A percentile compares a stretch with the other conserved stretches of the same genome.
These are phyloP conservation scores for Colletotrichum euphorbiae DNA, from an alignment of 2,329 filamentous ascomycete genomes.

Conservation along the genomic window DNA sequence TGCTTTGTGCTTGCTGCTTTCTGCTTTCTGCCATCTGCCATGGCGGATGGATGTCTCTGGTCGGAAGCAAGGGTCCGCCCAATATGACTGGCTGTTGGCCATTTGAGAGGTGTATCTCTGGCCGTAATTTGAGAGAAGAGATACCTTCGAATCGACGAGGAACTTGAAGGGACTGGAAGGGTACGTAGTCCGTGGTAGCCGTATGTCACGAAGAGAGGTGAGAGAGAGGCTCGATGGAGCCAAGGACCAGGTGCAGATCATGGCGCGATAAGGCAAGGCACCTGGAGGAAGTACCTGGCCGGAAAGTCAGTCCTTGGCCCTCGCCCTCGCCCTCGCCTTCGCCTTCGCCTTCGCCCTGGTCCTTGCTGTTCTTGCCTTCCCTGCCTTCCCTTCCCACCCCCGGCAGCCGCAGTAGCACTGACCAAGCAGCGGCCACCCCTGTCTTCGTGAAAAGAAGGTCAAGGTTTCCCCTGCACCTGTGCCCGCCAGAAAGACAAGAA, in stretches of 20 bases:
- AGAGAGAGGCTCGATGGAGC: slow-evolving; percentile 35
- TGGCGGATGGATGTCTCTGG: slow-evolving; percentile 4
- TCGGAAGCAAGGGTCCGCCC: slow-evolving; percentile 22
- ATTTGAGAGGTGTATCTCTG: not conserved
- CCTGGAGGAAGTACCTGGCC: slow-evolving; percentile 10
- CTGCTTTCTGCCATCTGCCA: too few species aligned
- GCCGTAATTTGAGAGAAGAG: not conserved
- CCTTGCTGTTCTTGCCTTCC: not conserved
- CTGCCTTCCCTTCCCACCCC: not conserved
- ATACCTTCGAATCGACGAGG: not conserved
- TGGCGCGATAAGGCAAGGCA: slow-evolving; percentile 36
- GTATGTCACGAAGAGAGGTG: slow-evolving; percentile 30
- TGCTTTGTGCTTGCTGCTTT: too few species aligned
- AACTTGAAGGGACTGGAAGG: slow-evolving; percentile 17
- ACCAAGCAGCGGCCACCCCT: slow-evolving; percentile 25
- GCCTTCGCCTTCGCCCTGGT: slow-evolving; percentile 18
- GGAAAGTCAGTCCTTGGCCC: slow-evolving; percentile 30
- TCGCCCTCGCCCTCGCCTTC: slow-evolving; percentile 15
- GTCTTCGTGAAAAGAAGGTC: not conserved
- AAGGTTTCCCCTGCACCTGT: not conserved
- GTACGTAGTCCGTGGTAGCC: slow-evolving; percentile 17
- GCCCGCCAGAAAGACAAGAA: slow-evolving; percentile 18
- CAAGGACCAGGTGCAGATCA: slow-evolving; percentile 38
- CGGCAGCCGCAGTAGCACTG: slow-evolving; percentile 13
- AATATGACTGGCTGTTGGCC: slow-evolving; percentile 2